Evolutionary conservation across 768 basidiomycete genomes (phyloP).

Genomic region (Hygrocybe punicea): DNA sequence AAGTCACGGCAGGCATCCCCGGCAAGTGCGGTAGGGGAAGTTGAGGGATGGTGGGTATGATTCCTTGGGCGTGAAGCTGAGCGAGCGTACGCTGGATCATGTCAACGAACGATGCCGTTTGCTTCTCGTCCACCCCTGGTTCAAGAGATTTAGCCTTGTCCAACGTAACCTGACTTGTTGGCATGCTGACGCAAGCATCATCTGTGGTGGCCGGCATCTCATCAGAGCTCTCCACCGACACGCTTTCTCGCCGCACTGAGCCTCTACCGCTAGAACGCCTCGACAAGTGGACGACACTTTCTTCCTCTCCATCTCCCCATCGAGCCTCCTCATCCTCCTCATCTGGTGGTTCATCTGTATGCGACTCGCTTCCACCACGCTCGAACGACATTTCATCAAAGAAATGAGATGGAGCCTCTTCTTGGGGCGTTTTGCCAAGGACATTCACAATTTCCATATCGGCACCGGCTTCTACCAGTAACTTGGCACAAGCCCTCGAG

Average conservation of each 20-base stretch:
- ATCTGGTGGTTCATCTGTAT: constrained; percentile 21
- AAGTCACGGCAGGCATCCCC: constrained; percentile 61
- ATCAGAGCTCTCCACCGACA: not conserved
- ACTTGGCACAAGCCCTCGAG: constrained; percentile 57
- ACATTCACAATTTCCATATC: constrained; percentile 72
- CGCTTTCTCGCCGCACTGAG: constrained; percentile 28
- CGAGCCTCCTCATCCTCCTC: constrained; percentile 54
- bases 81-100: constrained; percentile 73
- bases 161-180: not conserved
- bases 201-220: not conserved
- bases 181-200: not conserved
- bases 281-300: constrained; percentile 29
- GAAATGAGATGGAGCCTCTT: constrained; percentile 49
- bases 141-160: not conserved
- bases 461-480: constrained; percentile 78
- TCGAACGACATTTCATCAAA: constrained; percentile 37
- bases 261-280: constrained; percentile 34
- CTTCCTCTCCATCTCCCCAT: constrained; percentile 69
- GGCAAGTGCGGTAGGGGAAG: constrained; percentile 62
- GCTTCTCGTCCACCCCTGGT: constrained; percentile 37
- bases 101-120: constrained; percentile 56
- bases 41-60: constrained; percentile 45
- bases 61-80: constrained; percentile 55
- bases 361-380: constrained; percentile 25
- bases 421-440: constrained; percentile 65